Base-by-base conservation (phyloP, 768 basidiomycete genomes). In the Sarcomyxa edulis region DNA sequence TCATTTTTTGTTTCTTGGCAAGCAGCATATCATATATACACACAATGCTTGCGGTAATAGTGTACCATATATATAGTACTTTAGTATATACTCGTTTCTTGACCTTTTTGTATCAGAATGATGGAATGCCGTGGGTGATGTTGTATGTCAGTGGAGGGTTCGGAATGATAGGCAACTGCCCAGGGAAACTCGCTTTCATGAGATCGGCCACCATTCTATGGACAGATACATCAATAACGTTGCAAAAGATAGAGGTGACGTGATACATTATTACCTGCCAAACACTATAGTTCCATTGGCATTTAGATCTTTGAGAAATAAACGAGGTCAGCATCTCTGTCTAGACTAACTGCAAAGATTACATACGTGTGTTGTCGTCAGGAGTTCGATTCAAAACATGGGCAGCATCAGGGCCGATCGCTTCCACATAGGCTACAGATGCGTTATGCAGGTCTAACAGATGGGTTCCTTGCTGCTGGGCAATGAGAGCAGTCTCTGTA, bases 271-370 rank as follows among this genome's bases (percentile, higher is more conserved):
- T 19, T 40, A 62, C 65, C 64, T 52, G 24, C 65, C 65, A 46
- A 67, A 67, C 5, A 69, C 62, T 11, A 64, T 66, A 4, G 61
- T 65, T 32, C 66, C 66, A 37, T 66, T 65, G 5, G 48, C 43
- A 35, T 66, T 67, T 36, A 66, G 37, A 40, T 66, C 61, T 62
- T 24, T 20, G 9, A 6, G 16, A 3, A 11, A 18, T 2, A 35
- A 16, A 38, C 18, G 7, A 43, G 15, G n/a, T n/a, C n/a, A n/a
- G n/a, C n/a, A n/a, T n/a, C n/a, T n/a, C n/a, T n/a, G n/a, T n/a
- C n/a, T n/a, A n/a, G n/a, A n/a, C n/a, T n/a, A n/a, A n/a, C n/a
- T n/a, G 9, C 6, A 32, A 25, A 14, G 26, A 7, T 35, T n/a
- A 41, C 54, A 42, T 40, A 62, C 59, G 64, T n/a, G 66, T 64